Conservation (phyloP, 768 basidiomycete genomes). For the Podaxis sp. region DNA sequence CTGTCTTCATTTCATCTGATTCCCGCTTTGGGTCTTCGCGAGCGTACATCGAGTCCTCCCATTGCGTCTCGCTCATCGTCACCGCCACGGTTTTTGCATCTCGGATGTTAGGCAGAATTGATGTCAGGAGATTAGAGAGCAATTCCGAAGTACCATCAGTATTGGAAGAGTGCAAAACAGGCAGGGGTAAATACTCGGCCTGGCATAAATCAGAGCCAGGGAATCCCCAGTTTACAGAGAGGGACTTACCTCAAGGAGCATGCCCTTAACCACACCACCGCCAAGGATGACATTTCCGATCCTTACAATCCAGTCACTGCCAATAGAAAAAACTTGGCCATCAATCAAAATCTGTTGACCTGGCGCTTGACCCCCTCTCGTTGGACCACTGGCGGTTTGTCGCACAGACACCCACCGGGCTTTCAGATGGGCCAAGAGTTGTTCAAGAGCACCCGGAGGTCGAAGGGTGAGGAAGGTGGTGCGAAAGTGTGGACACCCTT, state of each 20-base stretch:
- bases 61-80: conserved; percentile 71
- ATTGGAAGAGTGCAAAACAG: conserved; percentile 57
- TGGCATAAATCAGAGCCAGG: conserved; percentile 21
- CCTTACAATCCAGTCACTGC: conserved; percentile 78
- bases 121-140: conserved; percentile 68
- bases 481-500: conserved; percentile 62
- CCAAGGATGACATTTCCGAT: conserved; percentile 74
- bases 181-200: conserved; percentile 83
- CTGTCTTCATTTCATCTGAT: conserved; percentile 17
- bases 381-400: conserved; percentile 28
- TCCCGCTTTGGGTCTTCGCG: conserved; percentile 42
- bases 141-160: conserved; percentile 70
- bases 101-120: conserved; percentile 66
- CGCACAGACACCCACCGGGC: conserved; percentile 74
- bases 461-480: conserved; percentile 73
- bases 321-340: conserved; percentile 70
- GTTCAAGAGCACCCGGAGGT: conserved; percentile 73
- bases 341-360: conserved; percentile 64
- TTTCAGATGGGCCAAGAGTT: conserved; percentile 66
- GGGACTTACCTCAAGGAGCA: conserved; percentile 68
- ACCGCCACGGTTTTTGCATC: conserved; percentile 77
- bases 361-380: conserved; percentile 33
- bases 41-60: conserved; percentile 80
- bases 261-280: conserved; percentile 75
- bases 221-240: conserved; percentile 5